These are phyloP conservation scores for Cladophialophora exuberans DNA, from an alignment of 2,329 filamentous ascomycete species.

Conservation along the genomic window DNA sequence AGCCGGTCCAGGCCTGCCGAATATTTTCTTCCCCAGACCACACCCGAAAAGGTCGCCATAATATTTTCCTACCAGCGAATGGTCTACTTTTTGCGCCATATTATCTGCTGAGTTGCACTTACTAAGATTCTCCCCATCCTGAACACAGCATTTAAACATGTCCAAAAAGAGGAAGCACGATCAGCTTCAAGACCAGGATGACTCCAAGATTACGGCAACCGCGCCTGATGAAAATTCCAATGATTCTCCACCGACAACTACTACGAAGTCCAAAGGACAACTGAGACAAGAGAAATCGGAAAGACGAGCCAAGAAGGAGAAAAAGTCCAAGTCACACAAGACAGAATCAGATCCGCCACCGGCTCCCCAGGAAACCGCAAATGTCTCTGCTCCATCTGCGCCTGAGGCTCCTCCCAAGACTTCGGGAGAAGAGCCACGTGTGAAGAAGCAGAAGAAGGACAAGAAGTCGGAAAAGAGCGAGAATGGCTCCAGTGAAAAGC, in stretches of 20 bases:
- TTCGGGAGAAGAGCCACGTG: neutral
- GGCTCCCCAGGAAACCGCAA: neutral
- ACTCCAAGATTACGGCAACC: conserved; percentile 5
- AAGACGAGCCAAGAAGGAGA: conserved; percentile 31
- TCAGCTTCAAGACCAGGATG: conserved; percentile 11
- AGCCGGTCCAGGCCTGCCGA: conserved; percentile 7
- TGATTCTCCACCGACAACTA: neutral
- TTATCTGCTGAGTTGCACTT: neutral
- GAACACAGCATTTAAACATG: conserved; percentile 15
- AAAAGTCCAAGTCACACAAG: conserved; percentile 19
- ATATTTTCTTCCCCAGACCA: conserved; percentile 5
- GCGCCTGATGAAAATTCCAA: conserved; percentile 4
- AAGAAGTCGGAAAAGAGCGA: conserved; percentile 35
- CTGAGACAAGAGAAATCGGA: conserved; percentile 32
- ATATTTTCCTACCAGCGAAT: neutral
- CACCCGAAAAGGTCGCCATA: neutral
- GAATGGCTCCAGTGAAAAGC: neutral
- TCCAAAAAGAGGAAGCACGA: conserved; percentile 29
- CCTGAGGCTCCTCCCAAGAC: neutral
- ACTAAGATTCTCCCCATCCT: neutral
- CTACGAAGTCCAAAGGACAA: conserved; percentile 24
- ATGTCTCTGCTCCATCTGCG: neutral
- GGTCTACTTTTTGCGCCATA: neutral
- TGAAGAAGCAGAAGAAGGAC: conserved; percentile 32
- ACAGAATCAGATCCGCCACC: neutral